Conservation (phyloP, 768 basidiomycete genomes). For the Pholiota molesta region DNA sequence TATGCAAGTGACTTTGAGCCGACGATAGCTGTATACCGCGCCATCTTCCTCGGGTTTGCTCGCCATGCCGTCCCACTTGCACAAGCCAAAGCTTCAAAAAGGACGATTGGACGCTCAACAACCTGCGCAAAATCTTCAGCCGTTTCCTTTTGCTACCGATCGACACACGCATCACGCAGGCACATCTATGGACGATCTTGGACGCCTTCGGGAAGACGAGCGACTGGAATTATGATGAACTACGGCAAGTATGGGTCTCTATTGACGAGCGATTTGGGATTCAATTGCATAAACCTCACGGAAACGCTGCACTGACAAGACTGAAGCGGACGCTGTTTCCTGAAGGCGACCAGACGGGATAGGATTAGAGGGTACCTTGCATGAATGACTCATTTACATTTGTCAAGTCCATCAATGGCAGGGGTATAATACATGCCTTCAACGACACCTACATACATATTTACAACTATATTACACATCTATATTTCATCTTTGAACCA, state of each 20-base stretch:
- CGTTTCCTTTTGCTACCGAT: constrained; percentile 63
- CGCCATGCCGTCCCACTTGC: constrained; percentile 50
- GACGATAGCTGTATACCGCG: constrained; percentile 61
- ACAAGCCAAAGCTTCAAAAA: constrained; percentile 11
- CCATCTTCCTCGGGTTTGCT: constrained; percentile 75
- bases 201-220: constrained; percentile 66
- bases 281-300: constrained; percentile 43
- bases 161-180: constrained; percentile 43
- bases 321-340: constrained; percentile 42
- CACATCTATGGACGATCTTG: constrained; percentile 68
- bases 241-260: constrained; percentile 59
- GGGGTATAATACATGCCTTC: not conserved
- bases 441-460: not conserved
- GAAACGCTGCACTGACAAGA: constrained; percentile 41
- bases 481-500: not conserved
- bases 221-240: constrained; percentile 45
- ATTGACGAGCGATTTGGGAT: constrained; percentile 58
- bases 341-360: not conserved
- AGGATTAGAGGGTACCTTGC: not conserved
- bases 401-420: not conserved
- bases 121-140: constrained; percentile 59
- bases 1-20: constrained; percentile 25
- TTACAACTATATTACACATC: constrained; percentile 14
- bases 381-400: not conserved
- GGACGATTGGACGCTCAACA: constrained; percentile 58